phyloP scores from a whole-genome alignment of 768 basidiomycete species.

The Boletus fagicola region DNA sequence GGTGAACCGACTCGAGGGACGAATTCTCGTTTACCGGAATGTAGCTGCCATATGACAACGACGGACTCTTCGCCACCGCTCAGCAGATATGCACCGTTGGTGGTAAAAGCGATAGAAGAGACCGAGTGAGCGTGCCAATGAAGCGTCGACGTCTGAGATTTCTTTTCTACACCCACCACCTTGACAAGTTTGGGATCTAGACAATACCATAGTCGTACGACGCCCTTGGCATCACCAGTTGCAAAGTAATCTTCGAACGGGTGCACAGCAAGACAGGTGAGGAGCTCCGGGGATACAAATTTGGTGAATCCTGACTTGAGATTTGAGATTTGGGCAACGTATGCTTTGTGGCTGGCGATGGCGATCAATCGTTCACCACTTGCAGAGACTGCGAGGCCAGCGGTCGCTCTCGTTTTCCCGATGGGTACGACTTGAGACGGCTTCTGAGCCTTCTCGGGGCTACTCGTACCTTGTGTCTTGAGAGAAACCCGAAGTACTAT shows the following conservation, averaged over 20 bases:
- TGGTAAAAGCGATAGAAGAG: constrained; percentile 79
- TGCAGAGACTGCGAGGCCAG: constrained; percentile 69
- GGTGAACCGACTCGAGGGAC: constrained; percentile 90
- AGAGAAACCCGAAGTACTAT: constrained; percentile 65
- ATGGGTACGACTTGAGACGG: constrained; percentile 53
- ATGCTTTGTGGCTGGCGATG: constrained; percentile 72
- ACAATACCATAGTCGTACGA: constrained; percentile 92
- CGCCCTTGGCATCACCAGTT: constrained; percentile 85
- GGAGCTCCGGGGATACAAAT: constrained; percentile 72
- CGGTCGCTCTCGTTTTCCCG: constrained; percentile 65
- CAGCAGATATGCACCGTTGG: constrained; percentile 88
- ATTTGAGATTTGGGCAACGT: constrained; percentile 61
- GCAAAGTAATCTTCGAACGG: constrained; percentile 93
- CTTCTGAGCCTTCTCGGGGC: constrained; percentile 41
- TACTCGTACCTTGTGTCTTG: constrained; percentile 37
- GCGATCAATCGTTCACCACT: constrained; percentile 78
- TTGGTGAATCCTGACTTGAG: constrained; percentile 71
- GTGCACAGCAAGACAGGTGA: constrained; percentile 86
- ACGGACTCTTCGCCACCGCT: constrained; percentile 96
- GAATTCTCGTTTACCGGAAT: constrained; percentile 85
- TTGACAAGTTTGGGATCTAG: constrained; percentile 58
- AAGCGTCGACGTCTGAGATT: constrained; percentile 77
- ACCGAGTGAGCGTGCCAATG: constrained; percentile 99
- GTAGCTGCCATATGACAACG: constrained; percentile 95
- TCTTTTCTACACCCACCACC: constrained; percentile 67